Evolutionary conservation across 2,329 filamentous ascomycete genomes (phyloP).

Genomic region (Pyrenochaeta sp.): DNA sequence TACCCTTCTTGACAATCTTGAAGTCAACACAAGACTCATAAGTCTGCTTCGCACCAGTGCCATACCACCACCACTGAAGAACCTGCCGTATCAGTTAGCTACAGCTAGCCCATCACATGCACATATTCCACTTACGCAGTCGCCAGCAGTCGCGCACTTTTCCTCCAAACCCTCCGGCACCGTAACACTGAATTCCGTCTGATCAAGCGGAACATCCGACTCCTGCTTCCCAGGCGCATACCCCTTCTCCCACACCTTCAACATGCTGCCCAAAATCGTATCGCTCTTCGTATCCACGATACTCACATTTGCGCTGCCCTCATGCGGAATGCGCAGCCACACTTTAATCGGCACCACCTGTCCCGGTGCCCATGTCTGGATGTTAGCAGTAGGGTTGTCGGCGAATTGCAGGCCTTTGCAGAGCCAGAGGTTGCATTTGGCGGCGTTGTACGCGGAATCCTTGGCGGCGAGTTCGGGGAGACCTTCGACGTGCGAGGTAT

Average conservation of each 20-base stretch:
- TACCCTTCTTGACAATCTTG: slow-evolving; percentile 36
- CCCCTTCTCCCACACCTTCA: slow-evolving; percentile 42
- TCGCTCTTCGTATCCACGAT: slow-evolving; percentile 65
- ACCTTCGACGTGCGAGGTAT: slow-evolving; percentile 52
- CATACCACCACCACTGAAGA: slow-evolving; percentile 71
- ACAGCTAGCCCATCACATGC: neutral
- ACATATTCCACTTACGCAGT: slow-evolving; percentile 45
- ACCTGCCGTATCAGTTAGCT: slow-evolving; percentile 27
- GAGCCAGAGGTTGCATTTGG: slow-evolving; percentile 61
- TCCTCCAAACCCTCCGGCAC: slow-evolving; percentile 59
- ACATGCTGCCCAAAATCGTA: slow-evolving; percentile 56
- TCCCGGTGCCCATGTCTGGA: slow-evolving; percentile 56
- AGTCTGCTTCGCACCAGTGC: slow-evolving; percentile 63
- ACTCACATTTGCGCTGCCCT: slow-evolving; percentile 66
- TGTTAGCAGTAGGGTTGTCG: slow-evolving; percentile 64
- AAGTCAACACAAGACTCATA: slow-evolving; percentile 71
- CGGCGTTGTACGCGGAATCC: slow-evolving; percentile 58
- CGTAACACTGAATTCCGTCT: slow-evolving; percentile 61
- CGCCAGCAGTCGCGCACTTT: slow-evolving; percentile 57
- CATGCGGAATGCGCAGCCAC: slow-evolving; percentile 61
- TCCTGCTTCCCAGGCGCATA: slow-evolving; percentile 32
- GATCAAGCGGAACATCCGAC: slow-evolving; percentile 48
- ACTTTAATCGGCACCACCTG: slow-evolving; percentile 56
- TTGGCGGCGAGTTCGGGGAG: slow-evolving; percentile 43
- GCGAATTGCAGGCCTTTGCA: slow-evolving; percentile 67